Conservation (phyloP, 805 yeast species). For the Clavispora vitiphila region DNA sequence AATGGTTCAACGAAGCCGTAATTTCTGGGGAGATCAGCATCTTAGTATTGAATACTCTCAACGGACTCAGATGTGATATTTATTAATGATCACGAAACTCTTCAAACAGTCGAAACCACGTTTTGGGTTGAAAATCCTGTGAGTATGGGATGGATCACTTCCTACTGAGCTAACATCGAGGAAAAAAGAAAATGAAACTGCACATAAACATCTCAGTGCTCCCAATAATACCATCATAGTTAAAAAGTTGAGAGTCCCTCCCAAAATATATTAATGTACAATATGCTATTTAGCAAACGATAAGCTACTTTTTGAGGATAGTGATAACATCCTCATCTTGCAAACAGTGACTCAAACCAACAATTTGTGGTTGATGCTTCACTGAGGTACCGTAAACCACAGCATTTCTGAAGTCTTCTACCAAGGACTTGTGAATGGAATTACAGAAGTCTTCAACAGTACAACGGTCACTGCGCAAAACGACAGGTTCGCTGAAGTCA, state of each 20-base stretch:
- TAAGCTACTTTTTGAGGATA: constrained; percentile 64
- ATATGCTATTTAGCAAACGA: neutral
- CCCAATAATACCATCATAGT: neutral
- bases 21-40: constrained; percentile 6
- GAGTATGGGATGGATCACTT: neutral
- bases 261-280: constrained; percentile 1
- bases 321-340: constrained; percentile 98
- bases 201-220: neutral
- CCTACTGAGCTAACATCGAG: neutral
- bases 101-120: neutral
- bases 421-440: constrained; percentile 89
- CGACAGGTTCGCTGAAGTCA: constrained; percentile 93
- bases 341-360: constrained; percentile 77
- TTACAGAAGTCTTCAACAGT: constrained; percentile 95
- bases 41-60: neutral
- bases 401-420: constrained; percentile 90
- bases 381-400: constrained; percentile 91
- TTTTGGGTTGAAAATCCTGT: neutral
- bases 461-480: constrained; percentile 73
- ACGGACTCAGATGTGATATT: neutral
- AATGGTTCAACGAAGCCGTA: constrained; percentile 9
- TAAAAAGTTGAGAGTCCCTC: neutral
- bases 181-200: neutral
- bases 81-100: neutral
- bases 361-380: constrained; percentile 96